Evolutionary conservation across 2,329 filamentous ascomycete genomes (phyloP).

Genomic region (Parastagonospora avenae): DNA sequence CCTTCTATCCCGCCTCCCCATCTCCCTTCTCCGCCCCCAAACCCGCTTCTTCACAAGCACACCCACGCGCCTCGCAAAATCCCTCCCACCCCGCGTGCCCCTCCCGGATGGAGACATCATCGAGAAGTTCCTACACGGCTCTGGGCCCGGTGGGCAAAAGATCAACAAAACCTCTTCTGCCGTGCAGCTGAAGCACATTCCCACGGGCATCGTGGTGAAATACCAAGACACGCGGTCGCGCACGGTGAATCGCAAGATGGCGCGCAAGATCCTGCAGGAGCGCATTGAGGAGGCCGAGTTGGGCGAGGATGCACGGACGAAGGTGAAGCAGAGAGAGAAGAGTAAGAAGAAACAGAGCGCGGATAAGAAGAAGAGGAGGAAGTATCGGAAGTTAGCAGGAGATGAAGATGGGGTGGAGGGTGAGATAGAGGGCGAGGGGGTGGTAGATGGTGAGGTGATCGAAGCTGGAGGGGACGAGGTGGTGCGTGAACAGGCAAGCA

Average conservation of each 20-base stretch:
- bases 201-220: conserved; percentile 92
- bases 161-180: conserved; percentile 99
- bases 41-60: conserved; percentile 25
- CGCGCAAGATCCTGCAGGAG: conserved; percentile 76
- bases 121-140: conserved; percentile 87
- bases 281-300: conserved; percentile 75
- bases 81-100: conserved; percentile 71
- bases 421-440: neutral
- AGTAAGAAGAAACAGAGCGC: conserved; percentile 75
- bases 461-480: too few species aligned
- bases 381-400: conserved; percentile 62
- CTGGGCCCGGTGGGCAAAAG: conserved; percentile 92
- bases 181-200: conserved; percentile 87
- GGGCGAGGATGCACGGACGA: conserved; percentile 70
- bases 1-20: conserved; percentile 2
- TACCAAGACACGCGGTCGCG: conserved; percentile 84
- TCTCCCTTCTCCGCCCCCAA: conserved; percentile 4
- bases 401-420: conserved; percentile 54
- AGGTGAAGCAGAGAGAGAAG: conserved; percentile 67
- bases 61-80: conserved; percentile 22
- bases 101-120: conserved; percentile 80
- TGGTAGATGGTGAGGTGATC: neutral
- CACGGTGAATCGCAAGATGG: conserved; percentile 82
- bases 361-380: conserved; percentile 80
- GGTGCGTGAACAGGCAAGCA: too few species aligned